Evolutionary conservation across 1,284 basidiomycete genomes (phyloP), one percentile per base, ranked within the genome.

Genomic region (Cutaneotrichosporon daszewskae): DNA sequence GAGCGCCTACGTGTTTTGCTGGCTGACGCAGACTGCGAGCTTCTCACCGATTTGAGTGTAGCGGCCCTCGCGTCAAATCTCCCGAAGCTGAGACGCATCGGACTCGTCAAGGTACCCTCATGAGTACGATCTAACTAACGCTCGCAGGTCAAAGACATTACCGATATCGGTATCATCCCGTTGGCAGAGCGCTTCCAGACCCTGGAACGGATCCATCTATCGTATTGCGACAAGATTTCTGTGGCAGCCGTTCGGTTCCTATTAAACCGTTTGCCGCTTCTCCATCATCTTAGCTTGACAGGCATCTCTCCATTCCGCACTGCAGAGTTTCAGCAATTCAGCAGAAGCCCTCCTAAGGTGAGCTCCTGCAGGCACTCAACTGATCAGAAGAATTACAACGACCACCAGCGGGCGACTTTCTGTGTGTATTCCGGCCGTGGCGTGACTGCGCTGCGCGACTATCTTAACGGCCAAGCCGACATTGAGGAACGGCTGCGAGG

Each of bases 371-470:
- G n/a, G 36, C 17, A 40, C 16, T 43, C 9, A 18, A 4, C 19
- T 54, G 25, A 46, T 32, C 9, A 13, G n/a, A 53, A 92, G 87
- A 88, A 91, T 45, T 98, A 96, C 68, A 97, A 88, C 62, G 77
- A 83, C 23, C 85, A 83, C 41, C 95, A 98, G 68, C 82, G 89
- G 37, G 76, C 81, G n/a, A 82, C 88, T 3, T 99, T 98, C 66
- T 98, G 95, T 68, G 95, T 99, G 11, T 99, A 90, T 71, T 94
- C 90, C 5, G 90, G 90, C 28, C 84, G 84, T 54, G 91, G 94
- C 5, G 87, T 99, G 2, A 74, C 78, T 17, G 83, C 90, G 43
- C 77, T 99, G 24, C 79, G 94, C 29, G 75, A 80, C 19, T 92
- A 83, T 64, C 73, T 96, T 10, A 62, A 66, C 37, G 41, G 53